Percentiles rank a stretch among this genome's conserved stretches.
Conservation (phyloP, 345 rosid species). For the Dipteronia dyeriana region DNA sequence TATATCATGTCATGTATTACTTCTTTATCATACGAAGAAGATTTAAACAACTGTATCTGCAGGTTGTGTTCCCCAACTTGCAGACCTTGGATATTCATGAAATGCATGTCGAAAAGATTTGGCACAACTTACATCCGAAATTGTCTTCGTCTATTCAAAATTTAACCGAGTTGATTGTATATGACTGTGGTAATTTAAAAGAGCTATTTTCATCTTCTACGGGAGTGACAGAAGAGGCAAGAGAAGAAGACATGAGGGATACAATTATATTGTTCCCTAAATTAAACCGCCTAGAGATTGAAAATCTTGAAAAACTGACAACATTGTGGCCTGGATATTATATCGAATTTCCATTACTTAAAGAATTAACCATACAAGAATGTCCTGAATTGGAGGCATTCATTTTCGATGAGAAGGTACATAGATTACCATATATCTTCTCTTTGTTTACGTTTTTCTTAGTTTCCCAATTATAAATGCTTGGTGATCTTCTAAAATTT, state of each 20-base stretch:
- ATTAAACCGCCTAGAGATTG: not conserved
- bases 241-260: not conserved
- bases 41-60: not conserved
- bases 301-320: not conserved
- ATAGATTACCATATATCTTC: no score
- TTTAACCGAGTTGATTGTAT: not conserved
- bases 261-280: not conserved
- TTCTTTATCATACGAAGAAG: no score
- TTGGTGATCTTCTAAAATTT: no score
- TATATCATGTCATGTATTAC: not conserved
- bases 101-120: not conserved
- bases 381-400: not conserved
- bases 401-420: not conserved
- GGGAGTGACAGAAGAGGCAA: not conserved
- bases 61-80: slow-evolving; percentile 20
- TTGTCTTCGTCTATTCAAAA: not conserved
- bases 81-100: not conserved
- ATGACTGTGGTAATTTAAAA: slow-evolving; percentile 15
- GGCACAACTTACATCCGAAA: not conserved
- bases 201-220: slow-evolving; percentile 13
- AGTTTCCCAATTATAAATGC: no score
- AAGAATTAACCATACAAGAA: accelerated
- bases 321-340: not conserved
- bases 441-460: not conserved
- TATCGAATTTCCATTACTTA: not conserved